Percentiles rank a stretch among this genome's conserved stretches.
phyloP scores from a whole-genome alignment of 331 rosid species.

The Malus hybrid region DNA sequence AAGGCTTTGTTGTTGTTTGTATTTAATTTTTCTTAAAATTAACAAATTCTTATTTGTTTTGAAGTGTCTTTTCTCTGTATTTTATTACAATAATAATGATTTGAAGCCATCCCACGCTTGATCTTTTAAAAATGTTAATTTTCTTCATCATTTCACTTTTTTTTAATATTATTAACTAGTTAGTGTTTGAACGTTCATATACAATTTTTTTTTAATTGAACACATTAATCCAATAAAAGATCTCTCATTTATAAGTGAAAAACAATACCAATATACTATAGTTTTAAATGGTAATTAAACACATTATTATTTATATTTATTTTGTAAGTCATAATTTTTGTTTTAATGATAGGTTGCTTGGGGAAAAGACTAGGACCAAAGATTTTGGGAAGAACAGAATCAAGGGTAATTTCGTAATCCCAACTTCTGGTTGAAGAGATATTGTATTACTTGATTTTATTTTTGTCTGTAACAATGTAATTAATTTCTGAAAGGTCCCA shows the following conservation, averaged over 20 bases:
- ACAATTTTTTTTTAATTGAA: too few species aligned
- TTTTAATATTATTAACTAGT: too few species aligned
- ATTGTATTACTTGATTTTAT: not conserved
- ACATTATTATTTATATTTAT: not conserved
- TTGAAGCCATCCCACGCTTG: not conserved
- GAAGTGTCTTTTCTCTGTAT: not conserved
- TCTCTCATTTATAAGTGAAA: too few species aligned
- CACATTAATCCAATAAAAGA: too few species aligned
- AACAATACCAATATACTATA: too few species aligned
- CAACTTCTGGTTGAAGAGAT: not conserved
- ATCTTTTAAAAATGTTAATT: not conserved
- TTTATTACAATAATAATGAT: not conserved
- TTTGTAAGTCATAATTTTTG: constrained; percentile 3
- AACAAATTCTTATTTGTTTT: not conserved
- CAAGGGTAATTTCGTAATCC: constrained; percentile 48
- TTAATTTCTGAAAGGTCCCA: constrained; percentile 63
- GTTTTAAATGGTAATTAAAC: not conserved
- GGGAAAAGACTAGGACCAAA: constrained; percentile 84
- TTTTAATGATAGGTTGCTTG: constrained; percentile 66
- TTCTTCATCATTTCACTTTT: not conserved
- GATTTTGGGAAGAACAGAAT: constrained; percentile 74
- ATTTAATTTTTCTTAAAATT: not conserved
- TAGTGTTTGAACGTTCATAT: too few species aligned
- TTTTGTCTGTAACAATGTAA: not conserved
- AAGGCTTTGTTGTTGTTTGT: too few species aligned